Evolutionary conservation across 148 eudicot species (phyloP), one percentile per base, ranked within the genome.

Genomic region (Silene conica): DNA sequence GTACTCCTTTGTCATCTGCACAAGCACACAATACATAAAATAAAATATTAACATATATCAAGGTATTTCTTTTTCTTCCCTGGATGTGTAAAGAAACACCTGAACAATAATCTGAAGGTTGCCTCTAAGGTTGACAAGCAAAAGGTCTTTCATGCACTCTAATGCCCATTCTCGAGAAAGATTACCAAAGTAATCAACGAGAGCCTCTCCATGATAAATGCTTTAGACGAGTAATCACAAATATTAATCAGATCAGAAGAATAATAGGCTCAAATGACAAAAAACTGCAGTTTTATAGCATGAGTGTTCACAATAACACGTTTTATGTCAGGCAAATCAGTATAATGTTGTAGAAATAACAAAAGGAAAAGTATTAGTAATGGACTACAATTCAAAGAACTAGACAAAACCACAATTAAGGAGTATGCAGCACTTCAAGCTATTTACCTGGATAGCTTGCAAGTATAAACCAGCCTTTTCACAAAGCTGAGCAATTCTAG

Each of bases 171-270:
- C 97, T 26, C 80, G 80, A 61, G 97, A 91, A 71, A 91, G 90
- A 52, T 93, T 91, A 63, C 97, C 97, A 78, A 91, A 91, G 78
- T 87, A 91, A 78, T 89, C 97, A 66, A 91, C 93, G 74, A 91
- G 97, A 58, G 97, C 88, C 97, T 91, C 86, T 59, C 75, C 63
- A 73, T 28, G 67, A 28, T 43, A 22, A 22, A 5, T 63, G 14
- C 70, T 60, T 77, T 74, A 14, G 79, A 58, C 59, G 56, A 14
- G 9, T 38, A 26, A 70, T 55, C 58, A 54, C 21, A 46, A 31
- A 22, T 22, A 34, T 41, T 4, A 10, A 8, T 74, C 3, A 20
- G 25, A 2, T 41, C 21, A 45, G 1, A 55, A 63, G 22, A 22
- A 61, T 62, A 14, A 15, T 13, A 79, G 18, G 4, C 9, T 11